Evolutionary conservation across 352 stramenopile genomes (phyloP).

Genomic region (Phytopythium ostracodes): DNA sequence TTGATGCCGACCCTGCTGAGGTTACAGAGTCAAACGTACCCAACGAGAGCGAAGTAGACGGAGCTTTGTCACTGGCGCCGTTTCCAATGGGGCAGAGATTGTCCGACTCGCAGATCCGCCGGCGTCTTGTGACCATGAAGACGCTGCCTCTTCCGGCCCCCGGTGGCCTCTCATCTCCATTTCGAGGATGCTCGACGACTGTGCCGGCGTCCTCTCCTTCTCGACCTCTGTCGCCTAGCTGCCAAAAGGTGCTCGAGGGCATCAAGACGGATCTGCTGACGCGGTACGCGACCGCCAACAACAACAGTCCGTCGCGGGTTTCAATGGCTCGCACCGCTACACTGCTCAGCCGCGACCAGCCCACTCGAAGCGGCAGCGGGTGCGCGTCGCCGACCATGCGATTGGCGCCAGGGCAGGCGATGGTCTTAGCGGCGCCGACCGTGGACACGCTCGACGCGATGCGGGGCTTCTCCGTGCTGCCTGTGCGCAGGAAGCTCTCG

Average conservation of each 20-base stretch:
- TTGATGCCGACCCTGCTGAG: constrained; percentile 6
- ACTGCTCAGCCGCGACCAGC: constrained; percentile 9
- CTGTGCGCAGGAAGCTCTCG: constrained; percentile 10
- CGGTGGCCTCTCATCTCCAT: neutral
- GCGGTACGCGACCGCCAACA: constrained; percentile 14
- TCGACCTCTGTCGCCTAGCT: constrained; percentile 28
- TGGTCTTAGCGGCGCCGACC: constrained; percentile 2
- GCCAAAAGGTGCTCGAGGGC: constrained; percentile 38
- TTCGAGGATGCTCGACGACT: neutral
- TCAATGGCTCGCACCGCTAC: constrained; percentile 4
- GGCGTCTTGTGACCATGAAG: constrained; percentile 33
- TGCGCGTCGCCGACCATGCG: neutral
- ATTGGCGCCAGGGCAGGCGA: constrained; percentile 5
- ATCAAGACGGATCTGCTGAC: constrained; percentile 37
- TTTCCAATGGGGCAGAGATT: neutral
- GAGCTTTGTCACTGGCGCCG: neutral
- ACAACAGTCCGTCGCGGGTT: constrained; percentile 10
- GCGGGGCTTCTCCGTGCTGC: constrained; percentile 27
- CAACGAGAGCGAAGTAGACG: neutral
- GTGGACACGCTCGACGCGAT: constrained; percentile 17
- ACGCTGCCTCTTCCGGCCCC: constrained; percentile 6
- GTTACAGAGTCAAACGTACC: constrained; percentile 4
- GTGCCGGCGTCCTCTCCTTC: constrained; percentile 14
- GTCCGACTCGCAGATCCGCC: constrained; percentile 29
- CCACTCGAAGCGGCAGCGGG: neutral